Base-by-base conservation (phyloP, 1,284 basidiomycete genomes). In the Porodaedalea pini region DNA sequence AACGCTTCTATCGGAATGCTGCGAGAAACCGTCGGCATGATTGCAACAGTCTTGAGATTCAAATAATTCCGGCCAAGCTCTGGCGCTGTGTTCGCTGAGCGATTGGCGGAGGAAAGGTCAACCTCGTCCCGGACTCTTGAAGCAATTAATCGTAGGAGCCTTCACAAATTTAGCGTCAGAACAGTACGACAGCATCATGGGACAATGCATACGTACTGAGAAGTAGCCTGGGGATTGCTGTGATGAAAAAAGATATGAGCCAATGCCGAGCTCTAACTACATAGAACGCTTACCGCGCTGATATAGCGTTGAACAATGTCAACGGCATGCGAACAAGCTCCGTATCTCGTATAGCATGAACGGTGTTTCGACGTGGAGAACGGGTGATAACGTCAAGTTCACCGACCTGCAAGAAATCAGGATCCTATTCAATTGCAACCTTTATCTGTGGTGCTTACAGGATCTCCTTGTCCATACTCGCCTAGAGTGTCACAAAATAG, bases 341-440 rank as follows among this genome's bases (percentile, higher is more conserved):
- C 0, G 94, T 94, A 69, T 99, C 96, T 65, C 96, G 91, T 63
- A 99, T 99, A 3, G 96, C 96, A 71, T 99, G 96, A 8, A 98
- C 83, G 1, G 96, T 99, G 55, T 88, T 94, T 51, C 88, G 81
- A 60, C 97, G 82, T 2, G 83, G 81, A n/a, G 88, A 89, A 63
- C 88, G 91, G 5, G 95, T 98, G 66, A 99, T 98, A 51, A 97
- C 96, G 68, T 99, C 97, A n/a, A 99, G 79, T 69, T 98, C 94
- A 31, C 90, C 90, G 50, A 88, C 59, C 58, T 59, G 37, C 4
- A 31, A 31, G 3, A 6, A 45, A 29, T 37, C 15, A 21, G 17
- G 29, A 29, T 29, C 8, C 7, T 19, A 8, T 32, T 13, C 45
- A 32, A 11, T 15, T 8, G 10, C 17, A 34, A 27, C 19, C 13